A percentile compares a stretch with the other conserved stretches of the same genome.
phyloP scores from a whole-genome alignment of 257 asterid genomes.

The Capsicum baccatum region DNA sequence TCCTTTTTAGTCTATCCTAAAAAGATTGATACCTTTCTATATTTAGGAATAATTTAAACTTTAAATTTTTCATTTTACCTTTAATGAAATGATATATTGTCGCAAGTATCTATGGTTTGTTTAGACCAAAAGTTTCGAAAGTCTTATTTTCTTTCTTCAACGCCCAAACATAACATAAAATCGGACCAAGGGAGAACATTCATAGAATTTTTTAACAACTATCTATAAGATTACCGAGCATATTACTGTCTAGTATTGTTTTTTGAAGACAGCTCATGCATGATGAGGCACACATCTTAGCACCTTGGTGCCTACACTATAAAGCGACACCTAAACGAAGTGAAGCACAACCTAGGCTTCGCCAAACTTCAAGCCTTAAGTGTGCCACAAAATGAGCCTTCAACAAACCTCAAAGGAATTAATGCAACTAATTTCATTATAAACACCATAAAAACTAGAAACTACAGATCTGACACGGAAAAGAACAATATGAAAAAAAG shows the following conservation, averaged over 20 bases:
- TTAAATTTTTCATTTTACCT: neutral
- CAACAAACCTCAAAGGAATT: neutral
- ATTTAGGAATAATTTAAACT: neutral
- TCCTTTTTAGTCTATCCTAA: too few relatives aligned
- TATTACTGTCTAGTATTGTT: neutral
- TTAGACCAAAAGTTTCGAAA: neutral
- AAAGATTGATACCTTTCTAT: too few relatives aligned
- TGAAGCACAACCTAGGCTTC: neutral
- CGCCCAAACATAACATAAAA: neutral
- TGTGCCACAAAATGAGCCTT: neutral
- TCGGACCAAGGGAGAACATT: neutral
- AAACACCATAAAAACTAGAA: neutral
- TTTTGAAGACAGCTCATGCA: neutral
- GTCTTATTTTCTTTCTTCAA: neutral
- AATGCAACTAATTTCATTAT: neutral
- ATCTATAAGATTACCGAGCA: neutral
- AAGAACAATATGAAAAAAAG: neutral
- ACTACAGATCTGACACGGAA: neutral
- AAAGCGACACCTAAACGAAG: neutral
- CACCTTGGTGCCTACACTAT: conserved; percentile 1
- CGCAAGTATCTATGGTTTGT: neutral
- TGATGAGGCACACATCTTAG: neutral
- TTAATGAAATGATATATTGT: neutral
- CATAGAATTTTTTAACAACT: neutral
- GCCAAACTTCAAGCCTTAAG: neutral